Evolutionary conservation across 202 grass and related monocot species (phyloP), one percentile per base, ranked within the genome.

Genomic region (Eragrostis tef): DNA sequence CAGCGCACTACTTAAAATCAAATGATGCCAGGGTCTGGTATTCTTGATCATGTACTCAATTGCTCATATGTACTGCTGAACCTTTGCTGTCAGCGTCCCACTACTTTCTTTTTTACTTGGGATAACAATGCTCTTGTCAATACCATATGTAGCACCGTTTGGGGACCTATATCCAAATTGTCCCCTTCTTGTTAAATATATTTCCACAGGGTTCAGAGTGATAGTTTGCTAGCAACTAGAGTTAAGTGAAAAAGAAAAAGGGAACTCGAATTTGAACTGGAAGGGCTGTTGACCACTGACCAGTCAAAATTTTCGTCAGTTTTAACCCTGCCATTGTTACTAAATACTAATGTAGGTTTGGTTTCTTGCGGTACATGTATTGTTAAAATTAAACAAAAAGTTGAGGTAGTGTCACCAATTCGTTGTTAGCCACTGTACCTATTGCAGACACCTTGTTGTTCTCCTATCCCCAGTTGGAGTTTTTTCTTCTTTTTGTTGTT

Each of bases 1-100:
- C 66, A 22, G 43, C 21, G 26, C 42, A 46, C 43, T 79, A 73
- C 64, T 61, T 73, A 49, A 25, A 72, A 76, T 45, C 20, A 72
- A 77, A 42, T 77, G 11, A 27, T 39, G 34, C 10, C 5, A 51
- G 41, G 42, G 27, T 75, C 15, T 46, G 12, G 22, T 39, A n/a
- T 53, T 53, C 16, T 53, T 1, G 16, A 53, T 17, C 51, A n/a
- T 53, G 6, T 19, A 52, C 51, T 53, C 50, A 8, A 53, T 53
- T n/a, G n/a, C 51, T 53, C 51, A n/a, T 31, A 31, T 53, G 51
- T 17, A 53, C n/a, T n/a, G 6, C 17, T 53, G 70, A 80, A 10
- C 36, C 41, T 65, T 80, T 6, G 5, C 49, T 27, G 78, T 60
- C 46, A 2, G 0, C 8, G 16, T 61, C 61, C 2, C 34, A 6